Evolutionary conservation across 768 basidiomycete species (phyloP).

Genomic region (Mycena floridula): DNA sequence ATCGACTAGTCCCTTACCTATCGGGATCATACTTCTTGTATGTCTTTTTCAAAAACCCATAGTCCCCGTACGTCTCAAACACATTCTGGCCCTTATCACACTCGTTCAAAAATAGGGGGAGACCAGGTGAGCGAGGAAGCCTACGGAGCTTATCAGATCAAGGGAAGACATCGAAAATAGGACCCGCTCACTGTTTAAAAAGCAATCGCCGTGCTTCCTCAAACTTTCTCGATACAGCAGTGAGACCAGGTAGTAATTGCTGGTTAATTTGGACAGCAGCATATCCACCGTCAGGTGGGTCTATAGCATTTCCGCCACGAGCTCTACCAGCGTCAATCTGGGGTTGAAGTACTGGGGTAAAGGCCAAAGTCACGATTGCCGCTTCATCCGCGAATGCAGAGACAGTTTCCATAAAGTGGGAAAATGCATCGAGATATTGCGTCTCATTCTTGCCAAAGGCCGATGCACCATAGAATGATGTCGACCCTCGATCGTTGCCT

Average conservation of each 20-base stretch:
- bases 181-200: constrained; percentile 22
- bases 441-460: constrained; percentile 23
- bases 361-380: constrained; percentile 23
- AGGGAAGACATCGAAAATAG: neutral
- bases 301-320: constrained; percentile 32
- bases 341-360: constrained; percentile 29
- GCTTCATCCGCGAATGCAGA: constrained; percentile 16
- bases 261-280: constrained; percentile 27
- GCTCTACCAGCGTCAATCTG: constrained; percentile 27
- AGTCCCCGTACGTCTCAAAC: constrained; percentile 8
- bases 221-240: constrained; percentile 15
- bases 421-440: constrained; percentile 25
- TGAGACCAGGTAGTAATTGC: constrained; percentile 13
- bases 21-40: constrained; percentile 11
- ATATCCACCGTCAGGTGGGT: constrained; percentile 27
- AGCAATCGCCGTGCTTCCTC: constrained; percentile 18
- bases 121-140: constrained; percentile 1
- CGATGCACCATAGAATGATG: constrained; percentile 29
- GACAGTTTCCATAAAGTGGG: constrained; percentile 23
- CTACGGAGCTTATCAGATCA: neutral
- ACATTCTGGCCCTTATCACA: constrained; percentile 8
- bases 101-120: constrained; percentile 10
- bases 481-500: constrained; percentile 21
- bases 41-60: constrained; percentile 6
- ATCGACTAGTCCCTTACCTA: constrained; percentile 3